Base-by-base conservation (phyloP, 202 grass and related monocot genomes). In the Schoenoplectus tabernaemontani region DNA sequence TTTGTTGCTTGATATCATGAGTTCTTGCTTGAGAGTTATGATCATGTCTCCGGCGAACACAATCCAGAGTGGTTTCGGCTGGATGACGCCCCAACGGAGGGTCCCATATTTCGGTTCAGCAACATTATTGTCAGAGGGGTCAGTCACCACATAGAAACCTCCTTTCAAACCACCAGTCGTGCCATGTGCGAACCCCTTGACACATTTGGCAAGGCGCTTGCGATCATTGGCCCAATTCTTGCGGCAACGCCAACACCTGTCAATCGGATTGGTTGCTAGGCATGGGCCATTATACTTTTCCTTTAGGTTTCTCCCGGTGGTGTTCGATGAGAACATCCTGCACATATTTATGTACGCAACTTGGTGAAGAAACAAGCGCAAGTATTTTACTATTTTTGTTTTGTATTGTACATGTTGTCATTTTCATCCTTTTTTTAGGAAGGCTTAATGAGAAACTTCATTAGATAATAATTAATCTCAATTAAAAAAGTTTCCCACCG, bases 181-280 rank as follows among this genome's bases (percentile, higher is more conserved):
- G 41, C 80, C 82, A 0, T 84, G 83, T 0, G 86, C 93, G 83
- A 96, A 96, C 32, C 93, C 93, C 84, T 86, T 84, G 46, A 82
- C 93, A 84, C 93, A 96, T 32, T 53, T 79, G 4, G 88, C 88
- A 42, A 96, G 88, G 0, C 87, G 88, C 83, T 87, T 91, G 26
- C 93, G 86, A 54, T 91, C 82, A 66, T 69, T 87, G 16, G 63
- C 84, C 93, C 93, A 96, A 77, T 93, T 77, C 4, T 53, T 16
- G 7, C 84, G 86, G 88, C 93, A 96, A 12, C 90, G 82, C 93
- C 93, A 93, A 80, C 93, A 96, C 17, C 88, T 81, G 84, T 96
- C 93, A 88, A 96, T 96, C 4, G 93, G 93, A 81, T 96, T 96
- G 56, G 90, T 93, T 54, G 90, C 90, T 12, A 2, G 0, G 88